Evolutionary conservation across 345 rosid species (phyloP), one percentile per base, ranked within the genome.

Genomic region (Lepidium aucheri): DNA sequence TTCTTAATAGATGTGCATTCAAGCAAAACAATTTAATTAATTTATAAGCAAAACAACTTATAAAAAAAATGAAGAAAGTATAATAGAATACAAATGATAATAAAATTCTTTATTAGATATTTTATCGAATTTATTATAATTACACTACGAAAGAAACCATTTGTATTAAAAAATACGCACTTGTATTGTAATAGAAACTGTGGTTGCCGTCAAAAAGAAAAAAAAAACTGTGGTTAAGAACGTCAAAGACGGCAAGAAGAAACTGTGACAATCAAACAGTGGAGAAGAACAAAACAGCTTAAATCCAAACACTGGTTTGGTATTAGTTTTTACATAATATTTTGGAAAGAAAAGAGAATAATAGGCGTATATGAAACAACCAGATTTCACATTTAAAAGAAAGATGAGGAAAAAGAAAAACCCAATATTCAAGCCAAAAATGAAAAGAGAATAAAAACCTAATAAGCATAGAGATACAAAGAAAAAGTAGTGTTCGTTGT

Each of bases 311-410:
- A 33, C 15, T 22, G 53, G 33, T 61, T 61, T 70, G 33, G 15
- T 16, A 44, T 38, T 47, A 56, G 15, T 16, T 44, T 45, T 38
- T 47, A 56, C 65, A 56, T 20, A 40, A 33, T 2, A 61, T 22
- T 3, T 16, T 45, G 28, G 18, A 42, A 47, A 28, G 38, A 61
- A 61, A 14, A 24, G 41, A 7, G 30, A 33, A 20, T 33, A 39
- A 38, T 18, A 46, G 14, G 15, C 34, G 63, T 13, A 16, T 46
- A 63, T 32, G 65, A 57, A 41, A 42, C 53, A 59, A 51, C 61
- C 72, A 52, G 50, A 58, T 73, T 73, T 58, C 52, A 61, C 72
- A 73, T 56, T 63, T 63, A 4, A 70, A 60, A 33, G 53, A 14
- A 32, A 20, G 33, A 42, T 26, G 32, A 45, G 35, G 30, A 36